Conservation (phyloP, 371 early-diverging fungal genomes). For the Blakeslea trispora region DNA sequence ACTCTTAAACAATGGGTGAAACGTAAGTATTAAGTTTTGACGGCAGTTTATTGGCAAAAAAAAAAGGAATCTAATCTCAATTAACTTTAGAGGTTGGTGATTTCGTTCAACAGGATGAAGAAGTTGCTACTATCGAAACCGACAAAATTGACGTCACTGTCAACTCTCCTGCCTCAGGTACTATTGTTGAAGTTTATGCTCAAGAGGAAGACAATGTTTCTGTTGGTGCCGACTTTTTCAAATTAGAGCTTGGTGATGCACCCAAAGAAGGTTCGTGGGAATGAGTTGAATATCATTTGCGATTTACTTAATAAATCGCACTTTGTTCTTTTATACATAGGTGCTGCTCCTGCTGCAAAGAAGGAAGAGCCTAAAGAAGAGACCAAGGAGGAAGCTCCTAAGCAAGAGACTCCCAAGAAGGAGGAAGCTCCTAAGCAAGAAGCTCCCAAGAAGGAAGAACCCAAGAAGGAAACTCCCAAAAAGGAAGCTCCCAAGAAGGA, state of each 20-base stretch:
- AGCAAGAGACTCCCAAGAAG: constrained; percentile 41
- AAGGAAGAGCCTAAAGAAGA: constrained; percentile 48
- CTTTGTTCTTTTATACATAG: constrained; percentile 2
- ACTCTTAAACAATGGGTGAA: constrained; percentile 95
- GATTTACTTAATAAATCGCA: neutral
- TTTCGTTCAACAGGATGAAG: constrained; percentile 91
- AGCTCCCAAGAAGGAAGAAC: constrained; percentile 41
- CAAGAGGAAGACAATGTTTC: constrained; percentile 91
- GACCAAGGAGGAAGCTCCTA: constrained; percentile 41
- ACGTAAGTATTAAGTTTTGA: constrained; percentile 59
- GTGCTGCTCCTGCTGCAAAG: constrained; percentile 44
- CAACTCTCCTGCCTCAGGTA: constrained; percentile 92
- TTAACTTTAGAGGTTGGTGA: constrained; percentile 85
- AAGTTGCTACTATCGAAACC: constrained; percentile 96
- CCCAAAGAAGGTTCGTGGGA: constrained; percentile 58
- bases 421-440: constrained; percentile 51
- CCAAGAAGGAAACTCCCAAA: constrained; percentile 44
- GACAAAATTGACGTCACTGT: constrained; percentile 97
- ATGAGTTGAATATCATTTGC: neutral
- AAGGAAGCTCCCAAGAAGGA: constrained; percentile 45
- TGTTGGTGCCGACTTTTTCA: constrained; percentile 93
- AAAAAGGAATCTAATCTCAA: neutral
- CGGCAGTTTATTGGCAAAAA: neutral
- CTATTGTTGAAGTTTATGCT: constrained; percentile 81
- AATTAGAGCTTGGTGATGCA: constrained; percentile 80